Conservation (phyloP, 129 eudicot species). For the Calendula officinalis region DNA sequence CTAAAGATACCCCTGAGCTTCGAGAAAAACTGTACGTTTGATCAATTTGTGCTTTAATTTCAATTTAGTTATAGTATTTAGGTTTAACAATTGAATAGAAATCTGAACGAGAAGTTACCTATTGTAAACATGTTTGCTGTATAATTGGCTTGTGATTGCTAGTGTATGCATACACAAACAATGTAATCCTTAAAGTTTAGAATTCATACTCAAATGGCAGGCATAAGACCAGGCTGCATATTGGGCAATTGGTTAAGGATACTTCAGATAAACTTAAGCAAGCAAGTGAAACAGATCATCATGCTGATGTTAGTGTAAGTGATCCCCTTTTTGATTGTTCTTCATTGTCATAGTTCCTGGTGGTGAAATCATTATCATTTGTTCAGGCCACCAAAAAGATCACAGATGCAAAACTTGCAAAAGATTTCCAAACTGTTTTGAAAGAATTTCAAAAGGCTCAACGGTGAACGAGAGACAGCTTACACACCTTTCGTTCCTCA, state of each 20-base stretch:
- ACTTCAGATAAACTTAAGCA: conserved; percentile 75
- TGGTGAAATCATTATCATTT: conserved; percentile 11
- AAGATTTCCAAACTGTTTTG: conserved; percentile 66
- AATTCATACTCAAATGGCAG: conserved; percentile 32
- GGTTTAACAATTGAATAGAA: conserved; percentile 12
- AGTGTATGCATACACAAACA: background rate
- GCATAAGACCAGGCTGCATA: conserved; percentile 55
- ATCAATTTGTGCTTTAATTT: conserved; percentile 11
- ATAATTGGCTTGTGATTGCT: conserved; percentile 1
- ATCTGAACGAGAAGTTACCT: background rate
- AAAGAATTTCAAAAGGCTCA: conserved; percentile 79
- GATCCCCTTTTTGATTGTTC: background rate
- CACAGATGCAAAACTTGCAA: conserved; percentile 79
- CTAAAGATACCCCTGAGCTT: conserved; percentile 64
- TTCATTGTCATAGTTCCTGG: background rate
- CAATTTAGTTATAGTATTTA: background rate
- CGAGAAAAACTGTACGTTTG: conserved; percentile 54
- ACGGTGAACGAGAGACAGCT: conserved; percentile 57
- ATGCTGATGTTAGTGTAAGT: conserved; percentile 56
- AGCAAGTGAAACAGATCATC: conserved; percentile 60
- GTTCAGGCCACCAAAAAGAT: conserved; percentile 62
- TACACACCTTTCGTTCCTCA: conserved; percentile 56
- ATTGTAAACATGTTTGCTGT: background rate
- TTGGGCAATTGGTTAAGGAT: conserved; percentile 70
- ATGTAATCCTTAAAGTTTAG: too few species aligned